Evolutionary conservation across 352 stramenopile species (phyloP).

Genomic region (Globisporangium takayamanum): DNA sequence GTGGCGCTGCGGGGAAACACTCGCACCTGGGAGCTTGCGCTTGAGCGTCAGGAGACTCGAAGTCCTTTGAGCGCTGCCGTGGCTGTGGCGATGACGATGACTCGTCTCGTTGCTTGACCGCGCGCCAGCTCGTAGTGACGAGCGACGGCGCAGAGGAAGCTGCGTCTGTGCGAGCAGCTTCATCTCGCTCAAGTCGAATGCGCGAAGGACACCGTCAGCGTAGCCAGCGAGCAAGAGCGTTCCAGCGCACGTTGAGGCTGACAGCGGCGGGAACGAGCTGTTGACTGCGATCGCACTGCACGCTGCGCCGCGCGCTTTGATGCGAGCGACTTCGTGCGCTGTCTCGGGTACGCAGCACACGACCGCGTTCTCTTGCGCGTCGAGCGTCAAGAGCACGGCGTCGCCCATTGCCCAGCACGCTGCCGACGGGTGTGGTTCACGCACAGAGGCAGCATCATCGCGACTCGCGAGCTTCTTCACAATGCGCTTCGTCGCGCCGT

Average conservation of each 20-base stretch:
- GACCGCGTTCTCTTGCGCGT: slow-evolving; percentile 19
- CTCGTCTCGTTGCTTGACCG: neutral
- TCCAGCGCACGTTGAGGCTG: neutral
- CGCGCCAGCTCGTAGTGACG: neutral
- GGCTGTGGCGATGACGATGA: neutral
- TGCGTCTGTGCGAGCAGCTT: slow-evolving; percentile 32
- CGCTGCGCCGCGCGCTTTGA: slow-evolving; percentile 19
- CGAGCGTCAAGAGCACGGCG: slow-evolving; percentile 27
- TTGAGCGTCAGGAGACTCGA: slow-evolving; percentile 1
- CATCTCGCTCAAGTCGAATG: slow-evolving; percentile 47
- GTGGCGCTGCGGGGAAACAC: neutral
- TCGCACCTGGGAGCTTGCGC: neutral
- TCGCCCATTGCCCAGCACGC: slow-evolving; percentile 25
- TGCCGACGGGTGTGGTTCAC: neutral
- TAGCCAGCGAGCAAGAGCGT: slow-evolving; percentile 40
- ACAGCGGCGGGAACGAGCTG: neutral
- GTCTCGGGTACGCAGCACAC: slow-evolving; percentile 36
- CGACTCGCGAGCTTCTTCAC: slow-evolving; percentile 6
- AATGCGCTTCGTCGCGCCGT: slow-evolving; percentile 9
- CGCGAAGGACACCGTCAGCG: slow-evolving; percentile 35
- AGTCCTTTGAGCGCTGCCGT: neutral
- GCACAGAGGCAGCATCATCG: neutral
- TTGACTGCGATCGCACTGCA: slow-evolving; percentile 43
- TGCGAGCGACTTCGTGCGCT: slow-evolving; percentile 30
- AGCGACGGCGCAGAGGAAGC: slow-evolving; percentile 8